Conservation (phyloP, 78 protist species). For the Creolimax fragrantissima region DNA sequence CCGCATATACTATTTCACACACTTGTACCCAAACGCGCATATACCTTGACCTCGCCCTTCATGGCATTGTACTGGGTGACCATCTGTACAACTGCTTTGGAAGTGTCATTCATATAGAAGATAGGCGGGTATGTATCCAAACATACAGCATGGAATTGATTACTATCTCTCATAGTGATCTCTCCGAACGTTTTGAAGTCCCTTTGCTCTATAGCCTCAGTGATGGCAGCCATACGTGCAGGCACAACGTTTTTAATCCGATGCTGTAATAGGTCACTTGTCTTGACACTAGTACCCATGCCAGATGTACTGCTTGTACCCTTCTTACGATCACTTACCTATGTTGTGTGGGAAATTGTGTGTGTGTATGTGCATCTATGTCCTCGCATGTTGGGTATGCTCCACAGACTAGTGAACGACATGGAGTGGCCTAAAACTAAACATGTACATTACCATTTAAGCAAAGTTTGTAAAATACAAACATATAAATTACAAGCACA, state of each 20-base stretch:
- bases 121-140: slow-evolving; percentile 88
- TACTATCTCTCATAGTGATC: slow-evolving; percentile 80
- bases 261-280: slow-evolving; percentile 48
- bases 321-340: slow-evolving; percentile 76
- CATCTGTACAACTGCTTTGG: slow-evolving; percentile 25
- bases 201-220: slow-evolving; percentile 45
- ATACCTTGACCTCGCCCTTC: background rate
- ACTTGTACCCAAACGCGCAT: background rate
- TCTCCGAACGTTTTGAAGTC: slow-evolving; percentile 79
- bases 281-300: slow-evolving; percentile 78
- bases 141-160: slow-evolving; percentile 81
- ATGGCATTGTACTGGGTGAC: background rate
- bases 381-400: no score
- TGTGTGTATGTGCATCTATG: background rate
- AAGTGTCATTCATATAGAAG: slow-evolving; percentile 77
- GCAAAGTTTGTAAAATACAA: no score
- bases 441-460: no score
- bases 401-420: no score
- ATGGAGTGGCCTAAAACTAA: no score
- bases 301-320: slow-evolving; percentile 80
- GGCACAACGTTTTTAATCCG: slow-evolving; percentile 58
- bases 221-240: slow-evolving; percentile 55
- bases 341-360: background rate
- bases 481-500: no score
- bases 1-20: background rate